Evolutionary conservation across 1,284 basidiomycete genomes (phyloP), one percentile per base, ranked within the genome.

Genomic region (Rhodotorula sp.): DNA sequence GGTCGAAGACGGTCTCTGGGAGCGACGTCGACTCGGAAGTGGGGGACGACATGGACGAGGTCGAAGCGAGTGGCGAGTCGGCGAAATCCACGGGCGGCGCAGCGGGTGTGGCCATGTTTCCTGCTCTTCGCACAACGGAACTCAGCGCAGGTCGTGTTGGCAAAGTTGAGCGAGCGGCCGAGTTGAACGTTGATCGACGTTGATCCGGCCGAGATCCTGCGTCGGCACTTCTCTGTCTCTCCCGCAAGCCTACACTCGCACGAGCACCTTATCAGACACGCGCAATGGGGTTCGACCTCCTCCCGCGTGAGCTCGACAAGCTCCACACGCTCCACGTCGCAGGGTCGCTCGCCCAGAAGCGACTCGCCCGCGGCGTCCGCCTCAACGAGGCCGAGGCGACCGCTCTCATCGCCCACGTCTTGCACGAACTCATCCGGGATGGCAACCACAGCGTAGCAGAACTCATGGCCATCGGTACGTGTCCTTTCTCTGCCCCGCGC

Each of bases 401-500:
- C 20, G 94, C 93, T 1, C 87, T 99, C 46, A 93, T 99, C 76
- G 90, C 92, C 2, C 88, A 87, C 26, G 92, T 95, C 76, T 87
- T 99, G 5, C 96, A 98, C 71, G 97, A 98, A 81, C 87, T 89
- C 62, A 96, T 97, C 77, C 87, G 96, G n/a, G 95, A 98, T 90
- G 96, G 95, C 7, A 81, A 83, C n/a, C 87, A 93, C 79, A 88
- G 87, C 1, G 95, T 99, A 3, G 87, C 92, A 2, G 87, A 97
- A 75, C 84, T 99, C 29, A 97, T 97, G 95, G 88, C 92, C 68
- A 85, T 91, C 72, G 93, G 74, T 74, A 43, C 8, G 39, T 43
- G 39, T 43, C 39, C 39, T 8, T 2, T 43, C 8, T 3, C 39
- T 8, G 39, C 10, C 39, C 39, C 1, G 21, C 47, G 76, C 56